These are phyloP conservation scores for Passalora sequoiae DNA, from an alignment of 2,329 filamentous ascomycete genomes.

Conservation along the genomic window DNA sequence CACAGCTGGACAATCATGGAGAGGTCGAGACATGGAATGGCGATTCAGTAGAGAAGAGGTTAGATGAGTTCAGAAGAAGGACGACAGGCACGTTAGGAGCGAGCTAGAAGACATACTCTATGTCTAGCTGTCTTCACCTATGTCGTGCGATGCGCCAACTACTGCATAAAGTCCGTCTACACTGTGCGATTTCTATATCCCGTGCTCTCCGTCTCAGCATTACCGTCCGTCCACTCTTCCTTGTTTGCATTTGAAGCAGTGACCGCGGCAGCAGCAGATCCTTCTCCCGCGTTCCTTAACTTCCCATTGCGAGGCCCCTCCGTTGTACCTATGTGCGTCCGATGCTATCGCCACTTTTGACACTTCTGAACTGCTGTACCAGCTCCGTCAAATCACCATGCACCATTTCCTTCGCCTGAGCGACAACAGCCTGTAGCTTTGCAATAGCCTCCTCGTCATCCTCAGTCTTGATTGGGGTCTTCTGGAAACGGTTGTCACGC, in stretches of 20 bases:
- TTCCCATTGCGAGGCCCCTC: no score
- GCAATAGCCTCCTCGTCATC: background rate
- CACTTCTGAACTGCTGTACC: background rate
- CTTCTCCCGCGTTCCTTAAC: no score
- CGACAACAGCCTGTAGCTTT: background rate
- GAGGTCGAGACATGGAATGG: slow-evolving; percentile 47
- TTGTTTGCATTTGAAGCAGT: no score
- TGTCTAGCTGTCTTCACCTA: background rate
- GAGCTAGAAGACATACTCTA: no score
- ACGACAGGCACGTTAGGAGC: no score
- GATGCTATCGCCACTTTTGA: background rate
- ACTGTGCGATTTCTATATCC: no score
- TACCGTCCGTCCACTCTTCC: no score
- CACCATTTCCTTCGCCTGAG: background rate
- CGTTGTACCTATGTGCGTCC: no score
- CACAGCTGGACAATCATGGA: slow-evolving; percentile 44
- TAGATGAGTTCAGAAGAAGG: slow-evolving; percentile 33
- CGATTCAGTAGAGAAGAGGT: slow-evolving; percentile 38
- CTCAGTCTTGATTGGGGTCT: background rate
- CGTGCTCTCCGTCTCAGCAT: no score
- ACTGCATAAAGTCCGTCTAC: background rate
- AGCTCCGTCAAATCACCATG: background rate
- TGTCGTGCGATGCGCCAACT: background rate
- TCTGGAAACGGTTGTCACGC: background rate
- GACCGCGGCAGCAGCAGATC: no score